Evolutionary conservation across 306 rosid species (phyloP).

Genomic region (Acacia crassicarpa): DNA sequence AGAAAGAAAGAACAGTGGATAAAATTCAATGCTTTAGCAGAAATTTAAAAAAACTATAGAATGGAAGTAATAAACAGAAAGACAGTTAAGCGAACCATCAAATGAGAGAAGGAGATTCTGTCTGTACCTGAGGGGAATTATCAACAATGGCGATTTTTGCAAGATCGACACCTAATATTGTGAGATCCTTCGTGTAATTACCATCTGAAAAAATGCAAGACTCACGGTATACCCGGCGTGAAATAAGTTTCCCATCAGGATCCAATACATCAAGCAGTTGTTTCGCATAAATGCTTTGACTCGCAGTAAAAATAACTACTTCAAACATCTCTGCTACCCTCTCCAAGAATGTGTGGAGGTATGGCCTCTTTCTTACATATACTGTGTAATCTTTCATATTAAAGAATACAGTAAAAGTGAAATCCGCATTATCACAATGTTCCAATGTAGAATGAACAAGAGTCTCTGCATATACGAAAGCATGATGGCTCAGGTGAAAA

Average conservation of each 20-base stretch:
- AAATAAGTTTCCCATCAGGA: conserved; percentile 74
- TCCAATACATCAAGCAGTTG: conserved; percentile 92
- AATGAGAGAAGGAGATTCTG: conserved; percentile 16
- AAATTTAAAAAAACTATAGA: conserved; percentile 19
- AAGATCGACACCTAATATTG: conserved; percentile 84
- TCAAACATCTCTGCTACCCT: conserved; percentile 95
- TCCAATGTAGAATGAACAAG: conserved; percentile 95
- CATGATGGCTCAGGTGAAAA: conserved; percentile 24
- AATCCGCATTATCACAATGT: conserved; percentile 77
- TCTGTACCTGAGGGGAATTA: conserved; percentile 91
- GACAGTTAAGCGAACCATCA: conserved; percentile 13
- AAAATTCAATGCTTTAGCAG: conserved; percentile 14
- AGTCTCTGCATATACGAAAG: conserved; percentile 69
- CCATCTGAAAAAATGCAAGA: conserved; percentile 92
- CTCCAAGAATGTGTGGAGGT: conserved; percentile 80
- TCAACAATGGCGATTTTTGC: conserved; percentile 90
- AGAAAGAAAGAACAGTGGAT: neutral
- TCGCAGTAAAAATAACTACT: conserved; percentile 91
- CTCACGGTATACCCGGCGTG: conserved; percentile 84
- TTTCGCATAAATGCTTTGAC: conserved; percentile 94
- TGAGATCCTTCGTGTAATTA: conserved; percentile 90
- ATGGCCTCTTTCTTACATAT: conserved; percentile 86
- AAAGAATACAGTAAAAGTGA: conserved; percentile 80
- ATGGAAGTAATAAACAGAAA: conserved; percentile 4
- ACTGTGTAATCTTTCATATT: conserved; percentile 90